Conservation (phyloP, 2,329 filamentous ascomycete genomes). For the Pseudogymnoascus sp. region DNA sequence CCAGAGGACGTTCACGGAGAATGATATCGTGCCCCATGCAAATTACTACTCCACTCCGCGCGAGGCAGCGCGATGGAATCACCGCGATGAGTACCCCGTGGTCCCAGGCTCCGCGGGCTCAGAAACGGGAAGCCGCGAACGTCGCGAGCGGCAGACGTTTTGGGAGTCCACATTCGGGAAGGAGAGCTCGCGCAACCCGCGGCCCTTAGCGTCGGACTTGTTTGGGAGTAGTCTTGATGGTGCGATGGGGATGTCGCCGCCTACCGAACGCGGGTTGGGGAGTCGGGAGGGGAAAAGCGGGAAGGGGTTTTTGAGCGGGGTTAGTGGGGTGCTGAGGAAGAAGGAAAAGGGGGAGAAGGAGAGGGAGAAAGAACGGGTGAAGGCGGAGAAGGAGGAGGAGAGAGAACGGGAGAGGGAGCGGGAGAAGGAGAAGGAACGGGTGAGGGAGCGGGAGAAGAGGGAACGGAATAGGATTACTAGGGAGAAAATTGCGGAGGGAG, state of each 20-base stretch:
- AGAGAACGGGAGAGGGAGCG: slow-evolving; percentile 13
- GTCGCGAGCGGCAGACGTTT: slow-evolving; percentile 24
- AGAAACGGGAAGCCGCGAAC: slow-evolving; percentile 17
- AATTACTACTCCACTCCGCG: not conserved
- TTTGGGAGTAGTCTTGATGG: not conserved
- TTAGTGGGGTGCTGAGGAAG: not conserved
- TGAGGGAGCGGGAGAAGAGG: not conserved
- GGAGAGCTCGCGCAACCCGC: slow-evolving; percentile 19
- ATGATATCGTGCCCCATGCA: not conserved
- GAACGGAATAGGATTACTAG: not conserved
- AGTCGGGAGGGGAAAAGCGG: slow-evolving; percentile 22
- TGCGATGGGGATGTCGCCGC: slow-evolving; percentile 5
- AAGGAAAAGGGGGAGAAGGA: not conserved
- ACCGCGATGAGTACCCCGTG: not conserved
- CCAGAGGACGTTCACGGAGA: not conserved
- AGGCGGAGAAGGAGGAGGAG: slow-evolving; percentile 14
- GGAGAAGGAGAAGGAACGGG: not conserved
- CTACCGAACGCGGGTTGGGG: slow-evolving; percentile 22
- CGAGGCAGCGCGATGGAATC: not conserved
- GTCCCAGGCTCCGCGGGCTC: slow-evolving; percentile 19
- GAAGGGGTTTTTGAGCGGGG: slow-evolving; percentile 24
- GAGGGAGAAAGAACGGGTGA: not conserved
- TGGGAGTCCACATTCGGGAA: slow-evolving; percentile 27
- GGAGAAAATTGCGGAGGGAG: not conserved
- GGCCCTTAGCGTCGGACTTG: slow-evolving; percentile 14